Evolutionary conservation across 352 stramenopile species (phyloP), one percentile per base, ranked within the genome.

Genomic region (Globisporangium emineosum): DNA sequence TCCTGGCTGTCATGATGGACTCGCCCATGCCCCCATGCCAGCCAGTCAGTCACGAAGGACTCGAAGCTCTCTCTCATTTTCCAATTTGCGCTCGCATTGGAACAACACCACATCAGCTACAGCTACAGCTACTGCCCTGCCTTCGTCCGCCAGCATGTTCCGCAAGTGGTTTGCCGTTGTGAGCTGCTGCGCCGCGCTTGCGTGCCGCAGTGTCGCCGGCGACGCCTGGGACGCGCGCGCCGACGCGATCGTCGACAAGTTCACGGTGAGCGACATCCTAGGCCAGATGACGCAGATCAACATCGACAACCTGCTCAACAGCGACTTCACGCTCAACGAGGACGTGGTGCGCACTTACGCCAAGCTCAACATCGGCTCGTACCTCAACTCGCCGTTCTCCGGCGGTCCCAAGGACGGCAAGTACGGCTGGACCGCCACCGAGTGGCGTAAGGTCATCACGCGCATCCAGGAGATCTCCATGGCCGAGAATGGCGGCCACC

Each of bases 211-310:
- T 21, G 59, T 76, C 2, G 61, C 49, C 5, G 68, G 69, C 47
- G 66, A 70, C 65, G 65, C 66, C 58, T 66, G 64, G 57, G 80
- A 84, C 33, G 63, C 71, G 10, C 64, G 78, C 43, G 78, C 75
- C 3, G 64, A 86, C 45, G 67, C 69, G 30, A 90, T 93, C 58
- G 71, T 91, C 35, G 68, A 74, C 60, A 63, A 65, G 57, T 78
- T 87, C 71, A 76, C 64, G 33, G 68, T 85, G 23, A 78, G 90
- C 25, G 78, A 84, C 15, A 81, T 90, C 47, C 70, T 94, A 35
- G 84, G 82, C 3, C 88, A 96, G 69, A 93, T 96, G 86, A 83
- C 80, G 25, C 88, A 96, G 70, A 81, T 96, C 66, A 88, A 93
- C 64, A 84, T 96, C 51, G 74, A 73, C 37, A 55, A 74, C 29